Conservation (phyloP, 768 basidiomycete genomes). For the Wakefieldia striispora region DNA sequence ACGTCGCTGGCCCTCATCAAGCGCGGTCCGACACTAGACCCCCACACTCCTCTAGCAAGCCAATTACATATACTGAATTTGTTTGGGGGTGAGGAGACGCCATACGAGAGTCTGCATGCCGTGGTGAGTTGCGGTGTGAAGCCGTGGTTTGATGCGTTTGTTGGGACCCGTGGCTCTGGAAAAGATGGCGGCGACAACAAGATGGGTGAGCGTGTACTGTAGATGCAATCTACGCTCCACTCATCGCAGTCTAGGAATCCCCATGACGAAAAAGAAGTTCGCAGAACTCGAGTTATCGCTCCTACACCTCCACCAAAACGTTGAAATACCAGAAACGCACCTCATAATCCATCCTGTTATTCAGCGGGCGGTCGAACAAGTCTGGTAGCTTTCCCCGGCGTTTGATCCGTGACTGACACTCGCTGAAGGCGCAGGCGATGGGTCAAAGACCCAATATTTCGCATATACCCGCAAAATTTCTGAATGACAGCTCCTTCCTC, state of each 20-base stretch:
- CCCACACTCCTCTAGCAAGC: slow-evolving; percentile 69
- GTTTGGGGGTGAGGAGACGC: slow-evolving; percentile 84
- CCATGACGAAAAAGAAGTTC: slow-evolving; percentile 99
- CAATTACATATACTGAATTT: slow-evolving; percentile 93
- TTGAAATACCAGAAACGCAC: slow-evolving; percentile 97
- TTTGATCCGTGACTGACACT: slow-evolving; percentile 31
- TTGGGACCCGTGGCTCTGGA: slow-evolving; percentile 72
- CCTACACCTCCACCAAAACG: slow-evolving; percentile 95
- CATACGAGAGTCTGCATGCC: slow-evolving; percentile 94
- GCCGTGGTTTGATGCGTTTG: slow-evolving; percentile 98
- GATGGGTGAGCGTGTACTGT: slow-evolving; percentile 55
- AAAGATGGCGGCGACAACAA: slow-evolving; percentile 79
- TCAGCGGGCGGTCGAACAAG: slow-evolving; percentile 81
- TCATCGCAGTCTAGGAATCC: slow-evolving; percentile 57
- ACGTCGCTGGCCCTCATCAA: slow-evolving; percentile 96
- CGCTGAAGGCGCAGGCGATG: slow-evolving; percentile 41
- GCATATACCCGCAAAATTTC: slow-evolving; percentile 65
- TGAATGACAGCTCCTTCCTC: slow-evolving; percentile 88
- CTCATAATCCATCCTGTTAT: slow-evolving; percentile 90
- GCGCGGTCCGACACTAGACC: slow-evolving; percentile 79
- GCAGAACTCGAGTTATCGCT: slow-evolving; percentile 94
- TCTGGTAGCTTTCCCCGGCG: slow-evolving; percentile 12
- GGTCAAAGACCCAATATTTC: slow-evolving; percentile 71
- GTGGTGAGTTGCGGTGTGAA: slow-evolving; percentile 95
- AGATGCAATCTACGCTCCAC: background rate